Percentiles rank a stretch among this genome's conserved stretches.
Conservation (phyloP, 179 eudicot species). For the Silene coronaria region DNA sequence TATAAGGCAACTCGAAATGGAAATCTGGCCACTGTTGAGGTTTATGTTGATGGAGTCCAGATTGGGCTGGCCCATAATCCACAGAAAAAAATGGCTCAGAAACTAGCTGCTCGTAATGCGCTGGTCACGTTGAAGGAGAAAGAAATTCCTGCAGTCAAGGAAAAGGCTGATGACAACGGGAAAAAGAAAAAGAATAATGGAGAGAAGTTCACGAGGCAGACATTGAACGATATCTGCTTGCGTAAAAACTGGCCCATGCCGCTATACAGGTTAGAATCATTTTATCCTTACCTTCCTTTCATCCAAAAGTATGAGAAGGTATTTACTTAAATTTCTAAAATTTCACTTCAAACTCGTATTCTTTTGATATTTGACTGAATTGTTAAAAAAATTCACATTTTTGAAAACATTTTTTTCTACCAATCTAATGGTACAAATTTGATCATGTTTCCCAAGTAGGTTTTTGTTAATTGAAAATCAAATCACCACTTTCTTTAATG, state of each 20-base stretch:
- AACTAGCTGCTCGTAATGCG: slow-evolving; percentile 94
- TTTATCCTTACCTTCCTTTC: neutral
- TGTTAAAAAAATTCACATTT: too few species aligned
- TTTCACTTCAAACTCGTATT: too few species aligned
- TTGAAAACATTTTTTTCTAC: too few species aligned
- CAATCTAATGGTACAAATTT: neutral
- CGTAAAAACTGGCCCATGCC: slow-evolving; percentile 99
- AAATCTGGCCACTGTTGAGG: slow-evolving; percentile 91
- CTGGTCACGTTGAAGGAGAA: slow-evolving; percentile 68
- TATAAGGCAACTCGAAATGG: slow-evolving; percentile 86
- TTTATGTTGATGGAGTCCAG: slow-evolving; percentile 80
- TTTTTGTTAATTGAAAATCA: neutral
- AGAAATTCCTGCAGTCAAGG: slow-evolving; percentile 59
- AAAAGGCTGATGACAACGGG: slow-evolving; percentile 45
- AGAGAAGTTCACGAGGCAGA: slow-evolving; percentile 90
- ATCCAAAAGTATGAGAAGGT: neutral
- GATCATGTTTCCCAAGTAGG: neutral
- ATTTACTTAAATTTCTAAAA: too few species aligned
- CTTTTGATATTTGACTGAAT: too few species aligned
- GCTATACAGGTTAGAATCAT: slow-evolving; percentile 55
- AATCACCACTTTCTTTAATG: neutral
- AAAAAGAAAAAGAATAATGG: slow-evolving; percentile 57
- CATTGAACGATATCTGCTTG: slow-evolving; percentile 88
- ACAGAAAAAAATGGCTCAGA: slow-evolving; percentile 99
- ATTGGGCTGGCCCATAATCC: slow-evolving; percentile 92